These are phyloP conservation scores for Fusarium globosum DNA, from an alignment of 2,329 filamentous ascomycete species.

Conservation along the genomic window DNA sequence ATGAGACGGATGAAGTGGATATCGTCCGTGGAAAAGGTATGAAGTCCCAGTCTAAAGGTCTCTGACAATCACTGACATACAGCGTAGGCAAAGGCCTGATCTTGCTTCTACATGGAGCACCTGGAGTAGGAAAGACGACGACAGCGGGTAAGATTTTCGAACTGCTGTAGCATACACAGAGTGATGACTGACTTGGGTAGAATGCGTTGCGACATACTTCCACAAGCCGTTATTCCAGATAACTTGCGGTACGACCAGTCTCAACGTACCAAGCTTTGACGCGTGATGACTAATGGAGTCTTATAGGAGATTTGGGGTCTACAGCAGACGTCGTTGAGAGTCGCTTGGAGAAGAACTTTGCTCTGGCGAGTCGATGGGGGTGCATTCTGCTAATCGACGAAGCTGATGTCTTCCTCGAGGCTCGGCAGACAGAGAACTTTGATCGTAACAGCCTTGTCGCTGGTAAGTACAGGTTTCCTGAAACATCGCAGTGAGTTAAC, in stretches of 20 bases:
- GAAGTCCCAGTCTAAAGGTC: accelerated
- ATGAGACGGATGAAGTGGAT: not conserved
- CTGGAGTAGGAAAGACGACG: constrained; percentile 15
- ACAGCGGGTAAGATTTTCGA: not conserved
- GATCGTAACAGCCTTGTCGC: constrained; percentile 17
- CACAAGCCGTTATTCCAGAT: constrained; percentile 9
- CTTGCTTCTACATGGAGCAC: constrained; percentile 10
- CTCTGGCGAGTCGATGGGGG: not conserved
- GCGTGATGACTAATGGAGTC: accelerated
- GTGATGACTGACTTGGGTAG: not conserved
- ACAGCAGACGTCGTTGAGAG: constrained; percentile 5
- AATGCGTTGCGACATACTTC: constrained; percentile 21
- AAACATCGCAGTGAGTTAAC: not conserved
- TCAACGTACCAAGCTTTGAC: no score
- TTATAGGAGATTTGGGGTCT: not conserved
- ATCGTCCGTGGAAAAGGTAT: not conserved
- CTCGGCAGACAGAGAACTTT: not conserved
- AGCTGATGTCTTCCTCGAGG: not conserved
- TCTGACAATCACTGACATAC: accelerated
- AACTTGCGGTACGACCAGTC: constrained; percentile 12
- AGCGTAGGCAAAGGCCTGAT: not conserved
- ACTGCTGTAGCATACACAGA: not conserved
- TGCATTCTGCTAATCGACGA: constrained; percentile 8
- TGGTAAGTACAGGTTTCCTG: not conserved
- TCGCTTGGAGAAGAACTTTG: not conserved